Percentiles rank a stretch among this genome's conserved stretches.
Conservation (phyloP, 768 basidiomycete genomes). For the Coprinopsis cinerea region DNA sequence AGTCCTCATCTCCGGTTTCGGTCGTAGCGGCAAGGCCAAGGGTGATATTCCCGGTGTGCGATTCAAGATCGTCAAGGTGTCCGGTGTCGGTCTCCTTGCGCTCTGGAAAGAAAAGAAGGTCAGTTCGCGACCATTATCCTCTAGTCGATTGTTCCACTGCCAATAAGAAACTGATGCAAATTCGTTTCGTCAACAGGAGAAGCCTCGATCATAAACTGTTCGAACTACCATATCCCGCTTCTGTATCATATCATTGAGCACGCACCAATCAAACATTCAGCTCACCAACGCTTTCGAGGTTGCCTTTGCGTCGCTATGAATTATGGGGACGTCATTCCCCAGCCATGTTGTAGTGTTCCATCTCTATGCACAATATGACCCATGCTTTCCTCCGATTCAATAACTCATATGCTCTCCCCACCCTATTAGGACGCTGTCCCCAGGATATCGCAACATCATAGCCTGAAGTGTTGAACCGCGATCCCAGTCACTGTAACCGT, state of each 20-base stretch:
- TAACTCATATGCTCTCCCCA: too few relatives aligned
- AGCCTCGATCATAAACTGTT: conserved; percentile 39
- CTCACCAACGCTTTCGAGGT: background rate
- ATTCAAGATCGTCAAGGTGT: conserved; percentile 99
- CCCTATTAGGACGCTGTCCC: too few relatives aligned
- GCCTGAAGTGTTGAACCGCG: too few relatives aligned
- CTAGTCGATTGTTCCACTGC: background rate
- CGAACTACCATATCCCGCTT: background rate
- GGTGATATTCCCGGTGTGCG: conserved; percentile 99
- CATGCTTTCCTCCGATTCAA: background rate
- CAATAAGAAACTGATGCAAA: background rate
- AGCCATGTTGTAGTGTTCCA: background rate
- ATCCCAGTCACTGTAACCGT: too few relatives aligned
- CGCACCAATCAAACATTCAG: background rate
- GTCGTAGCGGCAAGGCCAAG: conserved; percentile 99
- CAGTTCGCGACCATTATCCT: conserved; percentile 18
- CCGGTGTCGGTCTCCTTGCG: conserved; percentile 96
- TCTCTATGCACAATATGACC: background rate
- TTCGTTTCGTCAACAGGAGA: conserved; percentile 38
- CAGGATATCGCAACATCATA: too few relatives aligned
- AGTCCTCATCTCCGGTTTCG: conserved; percentile 99
- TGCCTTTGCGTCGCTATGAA: background rate
- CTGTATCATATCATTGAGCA: conserved; percentile 3
- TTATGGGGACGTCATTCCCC: background rate
- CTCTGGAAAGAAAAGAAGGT: conserved; percentile 99